Evolutionary conservation across 371 early-diverging fungal species (phyloP).

Genomic region (Mucor plumbeus): DNA sequence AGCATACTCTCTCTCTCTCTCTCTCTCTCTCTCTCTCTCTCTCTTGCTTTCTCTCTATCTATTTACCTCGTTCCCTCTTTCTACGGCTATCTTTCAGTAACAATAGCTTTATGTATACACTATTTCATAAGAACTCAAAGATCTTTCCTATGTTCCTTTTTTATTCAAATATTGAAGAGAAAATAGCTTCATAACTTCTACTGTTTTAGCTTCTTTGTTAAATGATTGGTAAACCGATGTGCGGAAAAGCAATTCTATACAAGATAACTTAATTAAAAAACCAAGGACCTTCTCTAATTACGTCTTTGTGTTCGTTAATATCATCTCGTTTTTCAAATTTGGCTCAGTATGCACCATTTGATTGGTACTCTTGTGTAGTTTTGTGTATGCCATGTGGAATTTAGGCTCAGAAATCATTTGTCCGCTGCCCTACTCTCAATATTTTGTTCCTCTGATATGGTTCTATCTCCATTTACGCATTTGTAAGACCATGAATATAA

Average conservation of each 20-base stretch:
- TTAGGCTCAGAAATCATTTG: neutral
- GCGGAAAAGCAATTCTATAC: neutral
- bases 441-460: neutral
- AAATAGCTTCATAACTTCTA: too few relatives aligned
- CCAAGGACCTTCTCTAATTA: neutral
- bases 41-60: too few relatives aligned
- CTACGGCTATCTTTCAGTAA: too few relatives aligned
- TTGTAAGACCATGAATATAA: neutral
- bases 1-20: too few relatives aligned
- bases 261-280: neutral
- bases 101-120: too few relatives aligned
- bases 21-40: too few relatives aligned
- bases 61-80: too few relatives aligned
- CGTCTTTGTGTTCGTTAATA: conserved; percentile 4
- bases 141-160: too few relatives aligned
- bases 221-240: conserved; percentile 3
- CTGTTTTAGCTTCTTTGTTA: neutral
- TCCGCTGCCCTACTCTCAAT: neutral
- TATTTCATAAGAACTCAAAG: too few relatives aligned
- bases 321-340: conserved; percentile 1
- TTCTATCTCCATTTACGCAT: neutral
- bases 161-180: too few relatives aligned
- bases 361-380: neutral
- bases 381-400: conserved; percentile 2
- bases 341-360: neutral